Evolutionary conservation across 2,329 filamentous ascomycete genomes (phyloP), one percentile per base, ranked within the genome.

Genomic region (Colletotrichum sp.): DNA sequence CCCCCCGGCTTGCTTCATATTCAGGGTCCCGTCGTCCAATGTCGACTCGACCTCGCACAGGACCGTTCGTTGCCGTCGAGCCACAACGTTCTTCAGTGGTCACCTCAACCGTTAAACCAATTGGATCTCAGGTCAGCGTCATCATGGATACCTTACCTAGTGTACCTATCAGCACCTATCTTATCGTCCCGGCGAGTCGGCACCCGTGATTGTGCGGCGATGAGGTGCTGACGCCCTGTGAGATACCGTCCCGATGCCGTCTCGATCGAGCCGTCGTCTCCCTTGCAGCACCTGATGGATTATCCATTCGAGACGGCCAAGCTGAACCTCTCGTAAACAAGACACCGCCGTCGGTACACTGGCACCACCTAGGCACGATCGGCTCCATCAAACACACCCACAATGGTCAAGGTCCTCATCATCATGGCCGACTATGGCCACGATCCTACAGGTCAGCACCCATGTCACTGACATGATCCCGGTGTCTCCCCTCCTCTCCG

Each of bases 341-440:
- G n/a, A 32, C 32, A 21, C 15, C 18, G 4, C 32, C 32, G 32
- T 64, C 32, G n/a, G 55, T n/a, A 36, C 34, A 36, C 34, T 36
- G 18, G 13, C 21, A 59, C 52, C 1, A 8, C 28, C 28, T 18
- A 49, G 34, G 32, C 18, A 16, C 68, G 32, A 60, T 57, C 65
- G 18, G 15, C 15, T 21, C 21, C 32, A 24, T 63, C 34, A n/a
- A 57, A 32, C 34, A 30, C 39, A 24, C 67, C 8, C 28, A 65
- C 30, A 83, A 80, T 81, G 80, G 77, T 75, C 39, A 88, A 87
- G 77, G 85, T 85, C 28, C 79, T 89, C 52, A 86, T 90, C 59
- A 78, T 89, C 69, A 90, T 90, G 88, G 86, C 89, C 57, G 89
- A 91, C 78, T 90, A 90, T 76, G 89, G 89, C 59, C 88, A 90